Base-by-base conservation (phyloP, 805 yeast genomes). In the Clavispora phyllophila region DNA sequence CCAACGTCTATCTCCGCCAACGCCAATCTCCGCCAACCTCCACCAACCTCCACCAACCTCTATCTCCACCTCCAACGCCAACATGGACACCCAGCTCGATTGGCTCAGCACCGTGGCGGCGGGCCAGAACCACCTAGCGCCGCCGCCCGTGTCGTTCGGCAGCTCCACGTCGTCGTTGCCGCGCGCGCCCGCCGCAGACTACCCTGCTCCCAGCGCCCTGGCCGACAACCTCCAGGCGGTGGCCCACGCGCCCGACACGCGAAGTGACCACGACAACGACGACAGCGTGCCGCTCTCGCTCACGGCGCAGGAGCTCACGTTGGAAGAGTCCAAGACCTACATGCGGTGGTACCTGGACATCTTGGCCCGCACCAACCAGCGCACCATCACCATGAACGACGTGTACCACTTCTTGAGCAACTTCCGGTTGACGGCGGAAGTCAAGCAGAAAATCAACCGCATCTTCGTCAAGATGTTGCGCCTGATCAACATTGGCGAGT, bases 301-400 rank as follows among this genome's bases (percentile, higher is more conserved):
- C n/a, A 70, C 82, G 1, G 74, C 78, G 1, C 76, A 74, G 37
- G 87, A 87, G 44, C 72, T 91, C 36, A 76, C 96, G 0, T 73
- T 74, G 15, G 85, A 84, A 43, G 99, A 91, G 62, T 76, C 81
- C 10, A 79, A 83, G 54, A 85, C 96, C 1, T 91, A 91, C 62
- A 77, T 91, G 52, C 72, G 96, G 50, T 91, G 99, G 99, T 91
- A 90, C 61, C 84, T 88, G 51, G 90, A 87, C 56, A 79, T 91
- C 25, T 75, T 85, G 28, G 73, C 85, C 36, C 76, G 90, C 41
- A 84, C 84, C 48, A 81, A 81, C 29, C 74, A 81, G 34, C 73
- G 82, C 46, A 65, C 86, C 25, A 80, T 91, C 7, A 72, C 81
- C 4, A 66, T 91, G 48, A 75, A 72, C 9, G 98, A 93, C 59